phyloP scores from a whole-genome alignment of 768 basidiomycete genomes.

The Mycena rebaudengoi region DNA sequence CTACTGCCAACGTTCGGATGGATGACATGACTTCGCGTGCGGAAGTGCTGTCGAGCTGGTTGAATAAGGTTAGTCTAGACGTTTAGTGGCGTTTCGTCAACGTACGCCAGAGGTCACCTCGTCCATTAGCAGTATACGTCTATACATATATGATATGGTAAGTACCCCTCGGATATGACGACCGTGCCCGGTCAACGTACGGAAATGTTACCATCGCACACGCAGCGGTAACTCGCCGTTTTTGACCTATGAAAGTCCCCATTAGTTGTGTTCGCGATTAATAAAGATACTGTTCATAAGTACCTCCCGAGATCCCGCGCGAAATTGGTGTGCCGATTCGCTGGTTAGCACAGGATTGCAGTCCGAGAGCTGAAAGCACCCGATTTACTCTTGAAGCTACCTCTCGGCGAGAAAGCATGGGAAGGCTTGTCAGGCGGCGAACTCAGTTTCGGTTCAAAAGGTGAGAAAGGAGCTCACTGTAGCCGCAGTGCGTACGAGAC shows the following conservation, averaged over 20 bases:
- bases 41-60: conserved; percentile 57
- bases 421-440: conserved; percentile 36
- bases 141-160: conserved; percentile 14
- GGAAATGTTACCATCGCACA: conserved; percentile 68
- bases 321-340: conserved; percentile 65
- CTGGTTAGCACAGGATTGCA: conserved; percentile 56
- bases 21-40: conserved; percentile 53
- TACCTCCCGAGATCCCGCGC: conserved; percentile 67
- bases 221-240: conserved; percentile 67
- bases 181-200: conserved; percentile 28
- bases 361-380: conserved; percentile 56
- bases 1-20: conserved; percentile 52
- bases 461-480: conserved; percentile 42
- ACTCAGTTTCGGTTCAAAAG: neutral
- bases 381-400: conserved; percentile 51
- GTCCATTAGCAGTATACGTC: conserved; percentile 67
- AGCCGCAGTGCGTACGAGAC: conserved; percentile 60
- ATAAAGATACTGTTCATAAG: neutral
- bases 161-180: neutral
- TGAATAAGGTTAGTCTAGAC: neutral
- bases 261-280: neutral
- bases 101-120: conserved; percentile 64
- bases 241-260: conserved; percentile 52
- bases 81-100: neutral
- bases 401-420: conserved; percentile 44